A percentile compares a stretch with the other conserved stretches of the same genome.
These are phyloP conservation scores for Dactylellina parvicollis DNA, from an alignment of 2,329 filamentous ascomycete species.

Conservation along the genomic window DNA sequence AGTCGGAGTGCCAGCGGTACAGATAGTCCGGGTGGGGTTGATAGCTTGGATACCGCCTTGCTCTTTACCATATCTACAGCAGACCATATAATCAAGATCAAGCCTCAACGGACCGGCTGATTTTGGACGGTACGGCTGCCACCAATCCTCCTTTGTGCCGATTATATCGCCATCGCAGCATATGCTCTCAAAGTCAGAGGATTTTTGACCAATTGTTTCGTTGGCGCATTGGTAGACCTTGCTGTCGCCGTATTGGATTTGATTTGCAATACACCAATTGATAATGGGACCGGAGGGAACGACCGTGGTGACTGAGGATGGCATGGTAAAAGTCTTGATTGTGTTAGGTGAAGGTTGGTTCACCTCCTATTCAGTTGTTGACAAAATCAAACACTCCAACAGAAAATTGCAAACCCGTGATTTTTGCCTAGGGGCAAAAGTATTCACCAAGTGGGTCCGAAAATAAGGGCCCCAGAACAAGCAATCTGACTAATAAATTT, in stretches of 20 bases:
- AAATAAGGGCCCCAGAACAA: no score
- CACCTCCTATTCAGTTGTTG: no score
- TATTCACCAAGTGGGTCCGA: no score
- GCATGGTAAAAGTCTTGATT: not conserved
- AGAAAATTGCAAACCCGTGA: no score
- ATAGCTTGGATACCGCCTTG: constrained; percentile 13
- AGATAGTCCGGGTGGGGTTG: constrained; percentile 1
- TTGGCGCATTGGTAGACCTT: constrained; percentile 14
- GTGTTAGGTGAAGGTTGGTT: no score
- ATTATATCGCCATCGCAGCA: constrained; percentile 17
- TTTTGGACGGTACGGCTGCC: not conserved
- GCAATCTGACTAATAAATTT: no score
- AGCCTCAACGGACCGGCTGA: not conserved
- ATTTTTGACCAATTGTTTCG: constrained; percentile 1
- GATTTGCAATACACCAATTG: constrained; percentile 10
- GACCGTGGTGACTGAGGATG: constrained; percentile 10
- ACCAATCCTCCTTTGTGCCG: not conserved
- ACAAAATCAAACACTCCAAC: no score
- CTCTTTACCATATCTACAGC: constrained; percentile 3
- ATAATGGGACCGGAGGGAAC: not conserved
- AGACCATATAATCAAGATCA: constrained; percentile 6
- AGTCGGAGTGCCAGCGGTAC: constrained; percentile 11
- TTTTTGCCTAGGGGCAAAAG: no score
- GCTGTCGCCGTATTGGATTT: constrained; percentile 10
- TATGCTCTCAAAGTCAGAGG: constrained; percentile 4